Conservation (phyloP, 2,329 filamentous ascomycete genomes). For the Xylaria sp. region DNA sequence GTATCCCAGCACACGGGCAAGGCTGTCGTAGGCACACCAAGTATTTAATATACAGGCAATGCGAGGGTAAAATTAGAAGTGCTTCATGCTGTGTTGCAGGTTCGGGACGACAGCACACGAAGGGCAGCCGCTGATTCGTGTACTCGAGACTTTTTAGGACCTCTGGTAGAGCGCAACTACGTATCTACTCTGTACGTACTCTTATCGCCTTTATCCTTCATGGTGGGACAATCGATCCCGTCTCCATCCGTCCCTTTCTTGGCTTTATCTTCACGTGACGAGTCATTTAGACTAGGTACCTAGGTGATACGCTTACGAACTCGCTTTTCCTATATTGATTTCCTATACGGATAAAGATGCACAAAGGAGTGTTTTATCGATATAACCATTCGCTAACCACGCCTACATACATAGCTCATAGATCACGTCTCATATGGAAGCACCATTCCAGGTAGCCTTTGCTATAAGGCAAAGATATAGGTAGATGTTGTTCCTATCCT, state of each 20-base stretch:
- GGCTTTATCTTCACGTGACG: not conserved
- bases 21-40: not conserved
- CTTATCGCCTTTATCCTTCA: slow-evolving; percentile 20
- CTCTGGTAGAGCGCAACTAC: slow-evolving; percentile 12
- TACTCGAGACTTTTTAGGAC: slow-evolving; percentile 3
- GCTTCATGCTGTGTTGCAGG: slow-evolving; percentile 10
- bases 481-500: not conserved
- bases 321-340: too few species aligned
- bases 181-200: slow-evolving; percentile 9
- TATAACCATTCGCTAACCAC: too few species aligned
- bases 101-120: not conserved
- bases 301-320: too few species aligned
- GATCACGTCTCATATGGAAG: too few species aligned
- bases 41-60: not conserved
- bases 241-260: not conserved
- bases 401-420: too few species aligned
- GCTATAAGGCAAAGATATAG: too few species aligned
- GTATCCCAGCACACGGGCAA: not conserved
- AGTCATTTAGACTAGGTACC: not conserved
- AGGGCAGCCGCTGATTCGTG: slow-evolving; percentile 19
- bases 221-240: slow-evolving; percentile 6
- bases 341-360: too few species aligned
- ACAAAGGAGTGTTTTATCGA: too few species aligned
- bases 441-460: too few species aligned
- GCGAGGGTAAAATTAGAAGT: not conserved